Base-by-base conservation (phyloP, 768 basidiomycete genomes). In the Mycena polygramma region DNA sequence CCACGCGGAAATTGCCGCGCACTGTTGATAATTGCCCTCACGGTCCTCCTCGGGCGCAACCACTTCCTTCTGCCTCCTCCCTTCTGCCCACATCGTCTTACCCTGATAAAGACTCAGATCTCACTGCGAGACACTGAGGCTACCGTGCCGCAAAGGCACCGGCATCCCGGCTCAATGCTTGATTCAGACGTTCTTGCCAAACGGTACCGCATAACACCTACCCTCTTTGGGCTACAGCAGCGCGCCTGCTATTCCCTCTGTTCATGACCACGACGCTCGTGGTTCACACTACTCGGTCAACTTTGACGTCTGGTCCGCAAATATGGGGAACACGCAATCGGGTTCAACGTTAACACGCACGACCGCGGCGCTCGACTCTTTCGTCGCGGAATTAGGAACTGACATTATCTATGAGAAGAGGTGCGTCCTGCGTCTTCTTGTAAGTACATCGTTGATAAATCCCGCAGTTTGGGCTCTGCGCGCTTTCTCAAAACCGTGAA, bases 361-460 rank as follows among this genome's bases (percentile, higher is more conserved):
- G 1, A 89, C 88, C 8, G 93, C 92, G 36, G 94, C 95, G 17
- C 84, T 97, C 69, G 96, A 98, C 80, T 95, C 94, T 3, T 97
- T 94, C 77, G 91, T 99, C 17, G 87, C 91, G 3, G 97, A 99
- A 77, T 87, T 99, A 26, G 93, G 93, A 14, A 87, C 87, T 4
- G 96, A 98, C 77, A 86, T 98, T 22, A 86, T 93, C 2, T 98
- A 98, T 76, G 97, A 99, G 77, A 93, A 94, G 85, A 95, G 93
- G 97, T 96, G 60, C 60, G 87, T 75, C 20, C 20, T 17, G 13
- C 11, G 5, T 57, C 7, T 46, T 45, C 37, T 20, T 58, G 63
- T 19, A 2, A 3, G 5, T n/a, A 17, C 45, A 36, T 36, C 45
- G 51, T 57, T 63, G 22, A 68, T 37, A 46, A 48, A 10, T 43